Base-by-base conservation (phyloP, 2,329 filamentous ascomycete genomes). In the Colletotrichum sp. region DNA sequence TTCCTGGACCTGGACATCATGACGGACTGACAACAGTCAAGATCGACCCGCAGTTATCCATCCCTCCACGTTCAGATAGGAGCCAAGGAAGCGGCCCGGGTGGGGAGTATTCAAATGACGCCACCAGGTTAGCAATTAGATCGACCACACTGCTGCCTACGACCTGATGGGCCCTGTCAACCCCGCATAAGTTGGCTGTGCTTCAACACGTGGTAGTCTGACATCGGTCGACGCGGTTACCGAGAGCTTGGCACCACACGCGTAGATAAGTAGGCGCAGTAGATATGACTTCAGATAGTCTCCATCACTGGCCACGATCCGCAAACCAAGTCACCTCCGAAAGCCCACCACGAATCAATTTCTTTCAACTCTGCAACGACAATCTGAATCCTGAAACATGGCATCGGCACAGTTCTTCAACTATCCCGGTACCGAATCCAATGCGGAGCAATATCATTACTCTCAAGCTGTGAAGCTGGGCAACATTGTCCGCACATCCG, bases 391-490 rank as follows among this genome's bases (percentile, higher is more conserved):
- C 14, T 36, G 28, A 30, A 55, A 6, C 10, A 75, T 75, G 73
- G 28, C 73, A 12, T 71, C 72, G 4, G 69, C 63, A 14, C 61
- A 70, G 10, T 78, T 72, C 30, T 78, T 70, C 56, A 70, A 76
- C 24, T 79, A 79, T 36, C 72, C 59, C 7, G 78, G 75, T 18
- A 77, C 65, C 16, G 71, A 78, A 30, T 76, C 76, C 36, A 80
- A 80, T 65, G 78, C 78, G 38, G 68, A 69, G 16, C 77, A 77
- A 21, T 79, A 78, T 30, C 80, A 81, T 62, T 81, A 80, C 67
- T 81, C 80, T 10, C 80, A 81, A 63, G 79, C 78, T 7, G 77
- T 81, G n/a, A 76, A 79, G 18, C 62, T 81, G 1, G 77, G 79
- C 7, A 78, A 81, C 18, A 78, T 75, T 32, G 75, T 79, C 16